Conservation (phyloP, 768 basidiomycete genomes). For the Suillus fuscotomentosus region DNA sequence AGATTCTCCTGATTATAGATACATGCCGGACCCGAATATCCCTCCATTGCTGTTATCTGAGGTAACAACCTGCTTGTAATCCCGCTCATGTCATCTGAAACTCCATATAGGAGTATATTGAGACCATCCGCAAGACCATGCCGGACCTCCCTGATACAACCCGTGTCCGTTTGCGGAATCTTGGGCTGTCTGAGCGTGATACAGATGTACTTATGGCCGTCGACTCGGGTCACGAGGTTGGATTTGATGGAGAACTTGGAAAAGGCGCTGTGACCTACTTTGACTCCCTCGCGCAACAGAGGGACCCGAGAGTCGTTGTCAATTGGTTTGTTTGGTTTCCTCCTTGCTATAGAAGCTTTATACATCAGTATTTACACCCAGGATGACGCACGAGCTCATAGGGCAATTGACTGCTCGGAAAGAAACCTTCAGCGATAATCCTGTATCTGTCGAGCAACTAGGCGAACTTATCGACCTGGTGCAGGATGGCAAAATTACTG, state of each 20-base stretch:
- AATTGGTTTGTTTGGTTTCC: constrained; percentile 67
- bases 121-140: constrained; percentile 47
- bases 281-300: constrained; percentile 54
- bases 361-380: constrained; percentile 27
- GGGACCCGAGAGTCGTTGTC: constrained; percentile 68
- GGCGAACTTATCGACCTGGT: constrained; percentile 80
- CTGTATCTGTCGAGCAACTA: constrained; percentile 61
- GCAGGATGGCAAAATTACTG: constrained; percentile 61
- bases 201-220: constrained; percentile 74
- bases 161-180: constrained; percentile 51
- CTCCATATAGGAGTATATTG: constrained; percentile 57
- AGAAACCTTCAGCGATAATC: constrained; percentile 55
- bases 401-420: constrained; percentile 69
- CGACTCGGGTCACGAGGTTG: constrained; percentile 62
- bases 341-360: neutral
- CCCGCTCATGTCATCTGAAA: constrained; percentile 1
- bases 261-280: constrained; percentile 75
- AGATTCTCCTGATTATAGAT: constrained; percentile 92
- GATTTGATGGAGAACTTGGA: constrained; percentile 54
- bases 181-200: constrained; percentile 61
- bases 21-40: constrained; percentile 97
- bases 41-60: constrained; percentile 64
- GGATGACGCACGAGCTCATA: constrained; percentile 87
- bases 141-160: constrained; percentile 77
- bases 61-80: constrained; percentile 30